A percentile compares a stretch with the other conserved stretches of the same genome.
phyloP scores from a whole-genome alignment of 2,329 filamentous ascomycete species.

The Hysterium pulicare region DNA sequence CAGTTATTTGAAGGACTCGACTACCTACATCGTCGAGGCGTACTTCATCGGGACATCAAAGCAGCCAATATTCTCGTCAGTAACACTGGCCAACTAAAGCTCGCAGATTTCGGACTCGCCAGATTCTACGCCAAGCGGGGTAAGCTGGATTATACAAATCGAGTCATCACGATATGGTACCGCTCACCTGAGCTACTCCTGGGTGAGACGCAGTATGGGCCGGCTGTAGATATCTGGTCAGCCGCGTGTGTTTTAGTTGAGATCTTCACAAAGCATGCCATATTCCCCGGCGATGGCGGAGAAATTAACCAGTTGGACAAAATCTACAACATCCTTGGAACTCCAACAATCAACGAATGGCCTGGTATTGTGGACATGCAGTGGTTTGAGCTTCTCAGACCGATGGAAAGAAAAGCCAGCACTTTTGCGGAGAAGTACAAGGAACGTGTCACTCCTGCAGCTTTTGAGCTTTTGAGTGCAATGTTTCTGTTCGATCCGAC shows the following conservation, averaged over 20 bases:
- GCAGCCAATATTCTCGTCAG: slow-evolving; percentile 96
- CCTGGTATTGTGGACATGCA: slow-evolving; percentile 88
- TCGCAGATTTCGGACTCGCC: slow-evolving; percentile 93
- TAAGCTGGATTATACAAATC: slow-evolving; percentile 94
- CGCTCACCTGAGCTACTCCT: slow-evolving; percentile 90
- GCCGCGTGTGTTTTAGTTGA: slow-evolving; percentile 95
- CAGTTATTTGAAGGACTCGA: slow-evolving; percentile 93
- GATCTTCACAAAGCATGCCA: slow-evolving; percentile 89
- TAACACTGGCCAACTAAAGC: slow-evolving; percentile 81
- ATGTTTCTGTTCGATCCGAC: slow-evolving; percentile 91
- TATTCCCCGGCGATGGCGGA: slow-evolving; percentile 93
- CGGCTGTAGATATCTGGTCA: slow-evolving; percentile 96
- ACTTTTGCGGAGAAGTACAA: slow-evolving; percentile 81
- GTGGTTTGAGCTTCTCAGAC: slow-evolving; percentile 91
- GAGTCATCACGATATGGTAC: slow-evolving; percentile 99
- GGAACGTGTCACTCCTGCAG: slow-evolving; percentile 71
- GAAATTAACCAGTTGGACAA: slow-evolving; percentile 95
- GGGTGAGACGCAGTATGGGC: slow-evolving; percentile 92
- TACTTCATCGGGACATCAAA: slow-evolving; percentile 96
- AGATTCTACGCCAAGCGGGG: slow-evolving; percentile 92
- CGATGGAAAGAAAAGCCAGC: slow-evolving; percentile 67
- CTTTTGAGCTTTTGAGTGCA: slow-evolving; percentile 73
- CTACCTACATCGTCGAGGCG: slow-evolving; percentile 89
- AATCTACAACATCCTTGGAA: slow-evolving; percentile 90
- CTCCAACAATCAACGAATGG: slow-evolving; percentile 81